Conservation (phyloP, 2,329 filamentous ascomycete genomes). For the Dothistroma pini region DNA sequence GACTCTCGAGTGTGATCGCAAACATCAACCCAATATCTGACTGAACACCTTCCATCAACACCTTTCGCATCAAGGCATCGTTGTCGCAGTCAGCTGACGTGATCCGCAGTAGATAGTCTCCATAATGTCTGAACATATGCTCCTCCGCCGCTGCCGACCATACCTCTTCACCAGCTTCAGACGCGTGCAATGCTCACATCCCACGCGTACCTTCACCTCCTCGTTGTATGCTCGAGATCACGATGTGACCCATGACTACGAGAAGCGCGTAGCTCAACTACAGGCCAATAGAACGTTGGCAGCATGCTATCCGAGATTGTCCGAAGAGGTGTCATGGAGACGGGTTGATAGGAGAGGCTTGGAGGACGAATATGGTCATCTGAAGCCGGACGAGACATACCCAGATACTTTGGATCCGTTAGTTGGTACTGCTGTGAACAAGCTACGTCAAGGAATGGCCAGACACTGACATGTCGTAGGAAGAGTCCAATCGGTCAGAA, state of each 20-base stretch:
- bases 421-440: conserved; percentile 3
- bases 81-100: conserved; percentile 10
- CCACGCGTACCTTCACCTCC: conserved; percentile 49
- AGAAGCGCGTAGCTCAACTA: conserved; percentile 55
- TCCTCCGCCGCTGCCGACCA: conserved; percentile 51
- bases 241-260: conserved; percentile 38
- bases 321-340: conserved; percentile 12
- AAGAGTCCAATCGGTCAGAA: conserved; percentile 68
- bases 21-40: conserved; percentile 31
- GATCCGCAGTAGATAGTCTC: conserved; percentile 23
- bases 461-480: conserved; percentile 46
- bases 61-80: background rate
- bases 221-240: conserved; percentile 9
- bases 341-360: conserved; percentile 14
- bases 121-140: conserved; percentile 40
- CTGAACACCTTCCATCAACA: background rate
- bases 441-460: background rate
- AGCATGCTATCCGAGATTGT: conserved; percentile 55
- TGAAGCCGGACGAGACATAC: conserved; percentile 13
- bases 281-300: conserved; percentile 46
- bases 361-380: conserved; percentile 2
- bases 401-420: background rate
- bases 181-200: conserved; percentile 14
- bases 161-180: conserved; percentile 44
- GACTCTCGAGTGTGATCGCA: conserved; percentile 55